A percentile compares a stretch with the other conserved stretches of the same genome.
phyloP scores from a whole-genome alignment of 441 rosid genomes.

The Erysimum cheiri region DNA sequence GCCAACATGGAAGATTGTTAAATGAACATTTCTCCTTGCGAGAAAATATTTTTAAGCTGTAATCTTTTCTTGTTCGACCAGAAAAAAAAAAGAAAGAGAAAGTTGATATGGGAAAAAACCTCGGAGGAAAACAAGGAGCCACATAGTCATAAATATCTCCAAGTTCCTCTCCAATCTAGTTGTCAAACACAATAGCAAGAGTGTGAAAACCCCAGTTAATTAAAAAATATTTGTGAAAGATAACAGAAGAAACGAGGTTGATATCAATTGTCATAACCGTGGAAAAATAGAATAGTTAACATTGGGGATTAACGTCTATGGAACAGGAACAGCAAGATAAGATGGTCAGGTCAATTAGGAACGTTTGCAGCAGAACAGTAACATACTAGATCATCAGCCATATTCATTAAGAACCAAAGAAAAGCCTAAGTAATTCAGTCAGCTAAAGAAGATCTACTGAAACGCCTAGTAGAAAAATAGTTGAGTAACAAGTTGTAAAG shows the following conservation, averaged over 20 bases:
- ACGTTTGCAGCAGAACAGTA: constrained; percentile 3
- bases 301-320: constrained; percentile 18
- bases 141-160: constrained; percentile 98
- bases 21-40: constrained; percentile 5
- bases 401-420: constrained; percentile 13
- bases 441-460: constrained; percentile 16
- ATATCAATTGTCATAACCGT: constrained; percentile 4
- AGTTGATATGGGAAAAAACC: constrained; percentile 54
- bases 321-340: not conserved
- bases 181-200: constrained; percentile 28
- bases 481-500: constrained; percentile 18
- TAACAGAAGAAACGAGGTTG: constrained; percentile 13
- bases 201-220: constrained; percentile 2
- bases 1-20: constrained; percentile 48
- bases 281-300: constrained; percentile 21
- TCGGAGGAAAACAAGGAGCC: constrained; percentile 99
- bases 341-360: constrained; percentile 6
- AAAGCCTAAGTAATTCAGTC: constrained; percentile 2
- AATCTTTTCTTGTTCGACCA: constrained; percentile 4
- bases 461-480: constrained; percentile 11
- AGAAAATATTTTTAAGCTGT: constrained; percentile 1
- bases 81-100: not conserved
- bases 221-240: constrained; percentile 15
- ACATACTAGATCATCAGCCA: constrained; percentile 25
- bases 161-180: constrained; percentile 97